phyloP scores from a whole-genome alignment of 1,284 basidiomycete species.

The Cronartium quercuum region DNA sequence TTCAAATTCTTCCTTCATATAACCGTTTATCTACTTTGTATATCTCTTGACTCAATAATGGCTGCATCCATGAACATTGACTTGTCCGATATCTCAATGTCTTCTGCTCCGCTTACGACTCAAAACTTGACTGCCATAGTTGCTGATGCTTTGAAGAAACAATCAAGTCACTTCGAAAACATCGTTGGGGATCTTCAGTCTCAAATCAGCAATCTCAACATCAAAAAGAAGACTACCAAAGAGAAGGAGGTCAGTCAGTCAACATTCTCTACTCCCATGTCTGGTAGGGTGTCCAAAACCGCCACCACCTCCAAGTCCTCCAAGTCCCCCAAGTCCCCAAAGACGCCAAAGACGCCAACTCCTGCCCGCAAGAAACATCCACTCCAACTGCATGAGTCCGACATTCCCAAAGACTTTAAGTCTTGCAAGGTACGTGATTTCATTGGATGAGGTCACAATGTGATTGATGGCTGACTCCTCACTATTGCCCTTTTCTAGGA shows the following conservation, averaged over 20 bases:
- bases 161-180: background rate
- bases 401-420: slow-evolving; percentile 7
- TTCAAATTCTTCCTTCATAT: background rate
- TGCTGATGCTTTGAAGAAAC: background rate
- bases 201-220: background rate
- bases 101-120: background rate
- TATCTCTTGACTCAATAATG: background rate
- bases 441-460: no score
- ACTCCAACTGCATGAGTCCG: slow-evolving; percentile 3
- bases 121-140: background rate
- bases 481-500: background rate
- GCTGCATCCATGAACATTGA: background rate
- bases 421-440: slow-evolving; percentile 6
- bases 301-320: background rate
- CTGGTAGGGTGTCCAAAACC: background rate
- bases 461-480: background rate
- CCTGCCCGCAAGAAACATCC: slow-evolving; percentile 1
- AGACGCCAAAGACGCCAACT: background rate
- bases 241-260: background rate
- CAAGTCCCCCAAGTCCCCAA: background rate
- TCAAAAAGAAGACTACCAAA: background rate
- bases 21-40: background rate
- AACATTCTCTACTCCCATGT: background rate
- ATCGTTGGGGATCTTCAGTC: background rate
- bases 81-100: background rate